Evolutionary conservation across 192 early-diverging fungal species (phyloP).

Genomic region (Backusella psychrophila): DNA sequence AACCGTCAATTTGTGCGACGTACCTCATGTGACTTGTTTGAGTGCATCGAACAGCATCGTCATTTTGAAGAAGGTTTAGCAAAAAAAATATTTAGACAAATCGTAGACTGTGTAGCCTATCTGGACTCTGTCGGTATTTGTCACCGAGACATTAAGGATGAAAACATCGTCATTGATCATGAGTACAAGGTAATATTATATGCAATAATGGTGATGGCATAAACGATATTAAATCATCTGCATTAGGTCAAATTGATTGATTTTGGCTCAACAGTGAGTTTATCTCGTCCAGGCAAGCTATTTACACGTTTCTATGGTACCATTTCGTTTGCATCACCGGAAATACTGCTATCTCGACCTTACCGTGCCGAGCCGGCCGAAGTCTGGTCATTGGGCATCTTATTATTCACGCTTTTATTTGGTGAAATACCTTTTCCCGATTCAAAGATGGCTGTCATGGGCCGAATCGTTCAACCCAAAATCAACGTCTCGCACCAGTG

Average conservation of each 20-base stretch:
- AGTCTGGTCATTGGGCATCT: slow-evolving; percentile 72
- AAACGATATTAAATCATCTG: not conserved
- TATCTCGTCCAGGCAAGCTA: slow-evolving; percentile 13
- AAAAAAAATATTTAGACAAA: slow-evolving; percentile 66
- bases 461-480: slow-evolving; percentile 34
- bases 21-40: slow-evolving; percentile 69
- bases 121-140: slow-evolving; percentile 63
- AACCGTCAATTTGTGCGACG: slow-evolving; percentile 41
- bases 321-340: slow-evolving; percentile 59
- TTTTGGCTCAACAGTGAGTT: slow-evolving; percentile 57
- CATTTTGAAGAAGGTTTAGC: slow-evolving; percentile 65
- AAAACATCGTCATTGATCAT: slow-evolving; percentile 54
- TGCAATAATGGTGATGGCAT: not conserved
- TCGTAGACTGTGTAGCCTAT: slow-evolving; percentile 62
- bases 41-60: slow-evolving; percentile 69
- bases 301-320: slow-evolving; percentile 53
- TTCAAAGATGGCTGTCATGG: slow-evolving; percentile 39
- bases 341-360: slow-evolving; percentile 55
- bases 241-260: slow-evolving; percentile 63
- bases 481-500: slow-evolving; percentile 46
- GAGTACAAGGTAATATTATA: slow-evolving; percentile 32
- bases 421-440: slow-evolving; percentile 63
- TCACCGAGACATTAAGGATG: slow-evolving; percentile 83
- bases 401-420: slow-evolving; percentile 55
- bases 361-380: slow-evolving; percentile 69